These are phyloP conservation scores for Crithidia expoeki DNA, from an alignment of 208 protist genomes.

Conservation along the genomic window DNA sequence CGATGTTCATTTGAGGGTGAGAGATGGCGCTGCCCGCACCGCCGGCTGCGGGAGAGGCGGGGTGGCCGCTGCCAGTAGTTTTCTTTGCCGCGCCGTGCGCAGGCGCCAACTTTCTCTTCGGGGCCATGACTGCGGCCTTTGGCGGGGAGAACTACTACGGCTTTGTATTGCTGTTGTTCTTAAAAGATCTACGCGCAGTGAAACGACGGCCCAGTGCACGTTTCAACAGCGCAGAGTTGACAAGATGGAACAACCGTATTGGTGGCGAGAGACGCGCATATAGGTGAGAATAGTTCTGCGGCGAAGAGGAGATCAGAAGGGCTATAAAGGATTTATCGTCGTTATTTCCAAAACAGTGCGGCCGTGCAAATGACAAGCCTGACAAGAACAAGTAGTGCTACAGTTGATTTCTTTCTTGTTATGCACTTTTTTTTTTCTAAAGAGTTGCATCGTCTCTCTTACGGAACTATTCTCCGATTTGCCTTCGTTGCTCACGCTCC, in stretches of 20 bases:
- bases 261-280: neutral
- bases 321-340: too few species aligned
- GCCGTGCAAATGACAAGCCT: too few species aligned
- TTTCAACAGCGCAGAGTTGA: neutral
- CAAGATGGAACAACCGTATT: neutral
- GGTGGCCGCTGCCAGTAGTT: neutral
- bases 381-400: too few species aligned
- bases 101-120: constrained; percentile 4
- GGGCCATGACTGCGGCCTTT: neutral
- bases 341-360: too few species aligned
- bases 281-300: neutral
- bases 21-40: neutral
- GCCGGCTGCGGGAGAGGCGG: neutral
- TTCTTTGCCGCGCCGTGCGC: neutral
- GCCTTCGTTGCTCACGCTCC: too few species aligned
- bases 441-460: too few species aligned
- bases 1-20: constrained; percentile 42
- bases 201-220: constrained; percentile 3
- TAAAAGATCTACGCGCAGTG: neutral
- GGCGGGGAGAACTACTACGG: neutral
- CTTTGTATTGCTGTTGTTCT: neutral
- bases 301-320: neutral
- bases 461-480: too few species aligned
- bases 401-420: too few species aligned
- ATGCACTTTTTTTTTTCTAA: too few species aligned